Percentiles rank a stretch among this genome's conserved stretches.
These are phyloP conservation scores for Candida methanosorbosa DNA, from an alignment of 805 yeast species.

Conservation along the genomic window DNA sequence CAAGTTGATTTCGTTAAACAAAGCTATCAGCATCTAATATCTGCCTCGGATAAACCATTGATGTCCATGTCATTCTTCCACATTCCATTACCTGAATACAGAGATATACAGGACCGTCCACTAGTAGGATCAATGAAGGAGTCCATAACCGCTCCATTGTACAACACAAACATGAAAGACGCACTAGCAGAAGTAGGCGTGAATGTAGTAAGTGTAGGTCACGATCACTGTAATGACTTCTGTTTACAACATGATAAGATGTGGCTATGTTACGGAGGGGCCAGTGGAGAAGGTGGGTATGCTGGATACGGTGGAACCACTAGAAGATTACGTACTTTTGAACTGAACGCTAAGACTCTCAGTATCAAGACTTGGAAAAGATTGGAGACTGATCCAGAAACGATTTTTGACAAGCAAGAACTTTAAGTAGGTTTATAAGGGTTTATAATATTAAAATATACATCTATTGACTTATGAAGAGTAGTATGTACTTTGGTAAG, in stretches of 20 bases:
- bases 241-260: slow-evolving; percentile 49
- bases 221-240: slow-evolving; percentile 92
- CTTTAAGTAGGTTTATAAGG: too few species aligned
- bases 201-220: slow-evolving; percentile 74
- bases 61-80: slow-evolving; percentile 89
- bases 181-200: slow-evolving; percentile 61
- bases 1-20: slow-evolving; percentile 53
- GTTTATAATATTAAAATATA: too few species aligned
- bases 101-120: slow-evolving; percentile 33
- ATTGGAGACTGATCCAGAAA: slow-evolving; percentile 44
- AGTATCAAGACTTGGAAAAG: slow-evolving; percentile 67
- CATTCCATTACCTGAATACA: slow-evolving; percentile 85
- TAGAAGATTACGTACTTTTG: slow-evolving; percentile 71
- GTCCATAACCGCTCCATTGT: slow-evolving; percentile 68
- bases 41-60: slow-evolving; percentile 26
- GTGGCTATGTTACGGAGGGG: slow-evolving; percentile 95
- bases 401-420: slow-evolving; percentile 39
- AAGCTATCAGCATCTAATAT: slow-evolving; percentile 12
- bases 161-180: slow-evolving; percentile 59
- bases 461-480: too few species aligned
- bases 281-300: slow-evolving; percentile 90
- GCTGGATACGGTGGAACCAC: slow-evolving; percentile 86
- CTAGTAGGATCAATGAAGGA: slow-evolving; percentile 63
- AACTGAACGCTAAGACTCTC: slow-evolving; percentile 43
- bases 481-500: too few species aligned